A percentile compares a stretch with the other conserved stretches of the same genome.
Evolutionary conservation across 352 stramenopile species (phyloP).

Genomic region (Aphanomyces euteiches): DNA sequence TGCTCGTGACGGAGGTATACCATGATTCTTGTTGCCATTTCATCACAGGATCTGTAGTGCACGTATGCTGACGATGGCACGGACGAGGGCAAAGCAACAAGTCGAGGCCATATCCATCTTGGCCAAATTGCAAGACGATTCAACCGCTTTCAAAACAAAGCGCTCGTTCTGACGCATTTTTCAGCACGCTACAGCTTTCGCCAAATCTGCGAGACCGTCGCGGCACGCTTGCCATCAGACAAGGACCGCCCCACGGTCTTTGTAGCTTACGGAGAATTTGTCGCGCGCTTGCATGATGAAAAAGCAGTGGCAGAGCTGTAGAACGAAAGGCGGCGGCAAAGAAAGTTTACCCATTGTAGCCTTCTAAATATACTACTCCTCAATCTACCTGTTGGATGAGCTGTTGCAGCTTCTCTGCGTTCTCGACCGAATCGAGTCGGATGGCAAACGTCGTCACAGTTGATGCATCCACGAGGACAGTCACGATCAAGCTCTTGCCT

Average conservation of each 20-base stretch:
- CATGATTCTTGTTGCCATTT: not conserved
- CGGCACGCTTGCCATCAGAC: constrained; percentile 36
- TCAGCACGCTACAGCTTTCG: constrained; percentile 54
- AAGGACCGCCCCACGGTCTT: not conserved
- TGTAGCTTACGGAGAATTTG: not conserved
- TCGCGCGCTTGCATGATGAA: too few relatives aligned
- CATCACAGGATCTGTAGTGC: constrained; percentile 9
- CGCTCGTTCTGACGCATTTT: constrained; percentile 70
- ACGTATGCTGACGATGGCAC: constrained; percentile 61
- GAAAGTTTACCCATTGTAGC: too few relatives aligned
- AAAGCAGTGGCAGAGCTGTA: too few relatives aligned
- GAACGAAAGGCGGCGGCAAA: too few relatives aligned
- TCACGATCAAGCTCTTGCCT: constrained; percentile 23
- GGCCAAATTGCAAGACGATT: constrained; percentile 51
- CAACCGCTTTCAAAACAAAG: constrained; percentile 44
- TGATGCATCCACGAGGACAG: not conserved
- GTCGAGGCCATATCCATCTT: constrained; percentile 69
- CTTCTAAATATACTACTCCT: too few relatives aligned
- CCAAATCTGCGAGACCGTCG: constrained; percentile 39
- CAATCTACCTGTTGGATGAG: not conserved
- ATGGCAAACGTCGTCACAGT: constrained; percentile 22
- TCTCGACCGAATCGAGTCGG: constrained; percentile 13
- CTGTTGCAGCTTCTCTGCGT: constrained; percentile 15
- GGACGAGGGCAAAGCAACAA: constrained; percentile 40
- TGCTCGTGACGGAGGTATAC: constrained; percentile 75